Base-by-base conservation (phyloP, 2,329 filamentous ascomycete genomes). In the Paradendryphiella salina region DNA sequence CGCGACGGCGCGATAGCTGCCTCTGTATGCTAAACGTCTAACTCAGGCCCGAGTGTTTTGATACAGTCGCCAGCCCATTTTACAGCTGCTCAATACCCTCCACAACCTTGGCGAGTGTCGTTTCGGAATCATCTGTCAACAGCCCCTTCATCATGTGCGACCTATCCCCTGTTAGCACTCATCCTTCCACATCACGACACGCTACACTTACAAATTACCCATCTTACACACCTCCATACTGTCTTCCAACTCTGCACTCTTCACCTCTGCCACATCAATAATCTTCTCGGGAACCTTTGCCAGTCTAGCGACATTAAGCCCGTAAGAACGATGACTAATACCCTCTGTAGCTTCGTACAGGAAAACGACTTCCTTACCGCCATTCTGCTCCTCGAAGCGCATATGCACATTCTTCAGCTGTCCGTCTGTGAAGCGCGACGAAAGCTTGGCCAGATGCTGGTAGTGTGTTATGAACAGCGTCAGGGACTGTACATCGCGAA, bases 381-480 rank as follows among this genome's bases (percentile, higher is more conserved):
- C 77, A 1, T 77, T 76, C 1, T 63, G 66, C 39, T 74, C 71
- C 32, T 77, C 73, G 73, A 99, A 99, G 43, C 84, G 84, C 93
- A 99, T 97, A 71, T 99, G 94, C 38, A 96, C 89, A 71, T 97
- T 97, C 62, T 81, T 85, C 61, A 96, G 70, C 64, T 84, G 87
- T 1, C 81, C 79, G 5, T 79, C 72, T 11, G 79, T 77, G 51
- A 95, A 88, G 1, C 84, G 85, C 20, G 85, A 82, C 8, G 86
- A 87, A 56, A 96, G 81, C 8, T 85, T 84, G n/a, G 82, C 79
- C 0, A 99, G 82, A 59, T 86, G 87, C 75, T 99, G 94, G 73
- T 99, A 99, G 75, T 99, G 94, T 3, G 94, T 99, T 72, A 99
- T 96, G 78, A 99, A 99, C 34, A 99, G 80, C 5, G 90, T 96